Base-by-base conservation (phyloP, 352 stramenopile species). In the Globisporangium mamillatum region DNA sequence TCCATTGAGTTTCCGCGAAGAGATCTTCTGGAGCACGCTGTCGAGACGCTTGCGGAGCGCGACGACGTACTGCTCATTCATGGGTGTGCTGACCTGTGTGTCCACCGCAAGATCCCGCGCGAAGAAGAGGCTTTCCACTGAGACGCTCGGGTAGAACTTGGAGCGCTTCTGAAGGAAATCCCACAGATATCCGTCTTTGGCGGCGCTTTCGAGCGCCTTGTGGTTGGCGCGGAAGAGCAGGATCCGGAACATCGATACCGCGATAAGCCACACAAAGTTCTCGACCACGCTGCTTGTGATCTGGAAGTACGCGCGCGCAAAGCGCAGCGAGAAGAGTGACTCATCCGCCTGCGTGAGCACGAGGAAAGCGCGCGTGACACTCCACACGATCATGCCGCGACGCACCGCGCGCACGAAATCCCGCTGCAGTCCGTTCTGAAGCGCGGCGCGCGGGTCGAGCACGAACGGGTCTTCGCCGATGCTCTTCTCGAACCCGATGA, bases 391-490 rank as follows among this genome's bases (percentile, higher is more conserved):
- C 46, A 86, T 70, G 36, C 77, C 77, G 5, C 81, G 77, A 38
- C 81, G 67, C 54, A 77, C 58, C 0, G 81, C 79, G 48, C 79
- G 77, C 68, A 89, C 80, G 6, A 74, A 54, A 60, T 82, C 77
- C 55, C 78, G 72, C 64, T 82, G 75, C 46, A 89, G 69, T 7
- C 57, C 68, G 22, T 53, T 67, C 9, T 73, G 46, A 3, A 89
- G 79, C 24, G 79, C 75, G 7, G 73, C 69, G 4, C 73, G 71
- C 5, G 80, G 80, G 50, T 89, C 75, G 50, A 87, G 67, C 44
- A 81, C 79, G 58, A 89, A 89, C 54, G 77, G 80, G 55, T 89
- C 77, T 27, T 82, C 65, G 2, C 29, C 64, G 14, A 89, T 46
- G 64, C 75, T 79, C 24, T 75, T 68, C 56, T 89, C 81, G 20